A percentile compares a stretch with the other conserved stretches of the same genome.
Evolutionary conservation across 192 early-diverging fungal genomes (phyloP).

Genomic region (Jimgerdemannia lactiflua): DNA sequence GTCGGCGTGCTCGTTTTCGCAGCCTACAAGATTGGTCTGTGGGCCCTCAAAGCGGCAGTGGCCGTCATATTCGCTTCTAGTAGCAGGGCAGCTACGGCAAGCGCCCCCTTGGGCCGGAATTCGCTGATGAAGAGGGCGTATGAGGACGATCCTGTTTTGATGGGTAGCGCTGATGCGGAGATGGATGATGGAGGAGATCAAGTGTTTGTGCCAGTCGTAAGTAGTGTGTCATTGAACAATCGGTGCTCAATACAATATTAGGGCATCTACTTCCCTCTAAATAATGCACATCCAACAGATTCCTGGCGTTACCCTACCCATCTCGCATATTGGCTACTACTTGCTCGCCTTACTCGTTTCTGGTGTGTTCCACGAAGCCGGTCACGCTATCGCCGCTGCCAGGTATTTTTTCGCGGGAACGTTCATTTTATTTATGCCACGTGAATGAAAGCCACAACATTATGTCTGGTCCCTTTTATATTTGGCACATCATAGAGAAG

Average conservation of each 20-base stretch:
- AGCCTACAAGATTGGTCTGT: conserved; percentile 26
- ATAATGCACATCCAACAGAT: conserved; percentile 43
- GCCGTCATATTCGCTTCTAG: neutral
- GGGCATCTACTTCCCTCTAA: neutral
- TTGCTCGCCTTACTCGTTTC: conserved; percentile 57
- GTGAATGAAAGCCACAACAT: neutral
- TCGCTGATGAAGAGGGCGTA: conserved; percentile 1
- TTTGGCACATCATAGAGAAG: conserved; percentile 38
- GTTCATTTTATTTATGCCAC: conserved; percentile 4
- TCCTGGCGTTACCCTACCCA: conserved; percentile 70
- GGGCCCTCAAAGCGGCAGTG: neutral
- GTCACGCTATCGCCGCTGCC: conserved; percentile 71
- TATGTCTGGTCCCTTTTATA: neutral
- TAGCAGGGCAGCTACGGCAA: neutral
- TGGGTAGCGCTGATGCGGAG: conserved; percentile 8
- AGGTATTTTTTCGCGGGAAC: conserved; percentile 35
- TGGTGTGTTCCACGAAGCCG: conserved; percentile 69
- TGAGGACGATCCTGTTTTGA: conserved; percentile 15
- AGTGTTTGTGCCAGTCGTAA: conserved; percentile 65
- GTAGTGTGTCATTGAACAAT: neutral
- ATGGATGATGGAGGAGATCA: conserved; percentile 15
- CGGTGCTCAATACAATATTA: conserved; percentile 2
- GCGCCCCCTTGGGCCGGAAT: conserved; percentile 13
- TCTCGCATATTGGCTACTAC: conserved; percentile 66
- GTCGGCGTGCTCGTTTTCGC: conserved; percentile 45